Evolutionary conservation across 345 rosid species (phyloP), one percentile per base, ranked within the genome.

Genomic region (Gossypium stocksii): DNA sequence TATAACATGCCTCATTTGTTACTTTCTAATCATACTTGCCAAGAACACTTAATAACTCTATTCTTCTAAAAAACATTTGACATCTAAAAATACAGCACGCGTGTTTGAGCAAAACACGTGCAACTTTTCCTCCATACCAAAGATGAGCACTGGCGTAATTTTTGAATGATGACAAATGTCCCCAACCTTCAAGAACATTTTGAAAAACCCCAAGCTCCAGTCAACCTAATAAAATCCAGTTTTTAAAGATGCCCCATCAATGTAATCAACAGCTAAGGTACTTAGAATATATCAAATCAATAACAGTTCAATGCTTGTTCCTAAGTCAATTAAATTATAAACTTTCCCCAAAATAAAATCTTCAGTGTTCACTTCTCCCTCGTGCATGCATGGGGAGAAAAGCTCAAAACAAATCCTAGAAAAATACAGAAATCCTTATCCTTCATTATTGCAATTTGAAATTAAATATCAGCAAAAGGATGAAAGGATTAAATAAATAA

Each of bases 31-130:
- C 56, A 46, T 46, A 67, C 23, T 45, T 23, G 6, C 56, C 41
- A 3, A 45, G 70, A 62, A 17, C 66, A 45, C 22, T 66, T 66
- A 66, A 20, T 45, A 66, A 66, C 29, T 48, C 57, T 67, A n/a
- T 15, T 56, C 41, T 66, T 44, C 11, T 19, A 2, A 64, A 41
- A 66, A 13, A 44, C 4, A 44, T 20, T 45, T 16, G 9, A n/a
- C 20, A 10, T 19, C 29, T 7, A 66, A 44, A 45, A 34, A 45
- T 44, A 66, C 2, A 17, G 29, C 16, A 16, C 41, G 7, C 0
- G 4, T 8, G 15, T n/a, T 38, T n/a, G 25, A 64, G 15, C 41
- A 63, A 17, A 16, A 0, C 46, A 34, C 45, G 4, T 14, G 68
- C 68, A 64, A 41, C 15, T 41, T 16, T 61, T 63, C n/a, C 67